Base-by-base conservation (phyloP, 1,139 yeast genomes). In the Hansenula sp. region DNA sequence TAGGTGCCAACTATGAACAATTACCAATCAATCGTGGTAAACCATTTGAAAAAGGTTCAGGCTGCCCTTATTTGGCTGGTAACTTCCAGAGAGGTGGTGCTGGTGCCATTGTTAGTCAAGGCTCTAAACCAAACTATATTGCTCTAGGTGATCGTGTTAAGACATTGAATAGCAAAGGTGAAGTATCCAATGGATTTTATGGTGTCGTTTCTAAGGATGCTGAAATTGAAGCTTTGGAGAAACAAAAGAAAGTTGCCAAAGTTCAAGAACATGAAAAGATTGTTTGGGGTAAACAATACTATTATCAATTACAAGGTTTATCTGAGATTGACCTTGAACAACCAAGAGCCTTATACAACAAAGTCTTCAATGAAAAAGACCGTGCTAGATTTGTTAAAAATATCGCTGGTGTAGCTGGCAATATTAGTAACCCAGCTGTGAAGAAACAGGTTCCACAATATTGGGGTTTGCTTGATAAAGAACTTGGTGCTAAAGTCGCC, bases 1-100 rank as follows among this genome's bases (percentile, higher is more conserved):
- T 77, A 52, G 82, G 82, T 48, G 50, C 69, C 34, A 77, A 77
- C 65, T 76, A 73, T 60, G 68, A 75, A 36, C 81, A 76, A 59
- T 66, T 77, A 43, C 82, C 82, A 26, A 79, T 76, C 47, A 53
- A 52, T 32, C 36, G 45, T 22, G 66, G 64, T 11, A 60, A 65
- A 42, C 66, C 67, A 29, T 63, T 60, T 28, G 45, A 48, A 19
- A 22, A 43, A 34, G 45, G 34, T 14, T 38, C 52, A 11, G 41
- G 44, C 6, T 55, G 61, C 37, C 57, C 61, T 38, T 53, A 47
- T 34, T 40, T 43, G 12, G 65, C 69, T 25, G 67, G 68, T 16
- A 67, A 66, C 48, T 65, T 65, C 51, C 71, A 68, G 46, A 61
- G 73, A 50, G 73, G 67, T 41, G 74, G 73, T 20, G 50, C 55